A percentile compares a stretch with the other conserved stretches of the same genome.
phyloP scores from a whole-genome alignment of 768 basidiomycete genomes.

The Asterophora lycoperdoides region DNA sequence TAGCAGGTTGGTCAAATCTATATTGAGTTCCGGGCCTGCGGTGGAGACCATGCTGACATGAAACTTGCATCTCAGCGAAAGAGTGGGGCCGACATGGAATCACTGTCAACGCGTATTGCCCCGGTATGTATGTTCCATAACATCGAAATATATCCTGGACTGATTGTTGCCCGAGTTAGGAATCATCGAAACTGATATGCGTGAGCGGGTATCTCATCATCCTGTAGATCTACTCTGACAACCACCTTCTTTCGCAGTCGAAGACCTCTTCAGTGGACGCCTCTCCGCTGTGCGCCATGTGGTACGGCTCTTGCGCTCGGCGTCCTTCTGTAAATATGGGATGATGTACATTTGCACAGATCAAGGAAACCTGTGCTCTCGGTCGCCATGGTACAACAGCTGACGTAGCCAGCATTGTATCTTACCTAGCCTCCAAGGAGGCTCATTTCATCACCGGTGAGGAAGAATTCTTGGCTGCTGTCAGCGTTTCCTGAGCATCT shows the following conservation, averaged over 20 bases:
- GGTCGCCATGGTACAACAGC: conserved; percentile 22
- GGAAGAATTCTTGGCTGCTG: background rate
- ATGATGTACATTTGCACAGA: background rate
- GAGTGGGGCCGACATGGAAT: conserved; percentile 19
- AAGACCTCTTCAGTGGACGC: conserved; percentile 3
- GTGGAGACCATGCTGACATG: too few species aligned
- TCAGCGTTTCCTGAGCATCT: background rate
- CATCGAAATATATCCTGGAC: too few species aligned
- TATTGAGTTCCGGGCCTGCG: too few species aligned
- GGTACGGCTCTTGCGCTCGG: background rate
- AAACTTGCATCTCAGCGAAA: conserved; percentile 6
- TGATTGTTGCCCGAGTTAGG: conserved; percentile 1
- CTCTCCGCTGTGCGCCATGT: background rate
- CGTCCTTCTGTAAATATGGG: too few species aligned
- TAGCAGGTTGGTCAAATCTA: conserved; percentile 10
- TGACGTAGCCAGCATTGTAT: conserved; percentile 33
- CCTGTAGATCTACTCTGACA: background rate
- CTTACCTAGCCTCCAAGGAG: conserved; percentile 33
- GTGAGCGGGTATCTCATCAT: conserved; percentile 1
- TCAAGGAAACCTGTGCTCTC: conserved; percentile 4
- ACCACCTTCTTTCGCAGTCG: background rate
- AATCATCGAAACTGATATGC: conserved; percentile 15
- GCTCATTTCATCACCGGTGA: conserved; percentile 31
- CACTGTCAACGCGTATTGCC: conserved; percentile 23
- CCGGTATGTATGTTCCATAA: conserved; percentile 10